Percentiles rank a stretch among this genome's conserved stretches.
Conservation (phyloP, 169 alveolate genomes). For the Babesia caballi region DNA sequence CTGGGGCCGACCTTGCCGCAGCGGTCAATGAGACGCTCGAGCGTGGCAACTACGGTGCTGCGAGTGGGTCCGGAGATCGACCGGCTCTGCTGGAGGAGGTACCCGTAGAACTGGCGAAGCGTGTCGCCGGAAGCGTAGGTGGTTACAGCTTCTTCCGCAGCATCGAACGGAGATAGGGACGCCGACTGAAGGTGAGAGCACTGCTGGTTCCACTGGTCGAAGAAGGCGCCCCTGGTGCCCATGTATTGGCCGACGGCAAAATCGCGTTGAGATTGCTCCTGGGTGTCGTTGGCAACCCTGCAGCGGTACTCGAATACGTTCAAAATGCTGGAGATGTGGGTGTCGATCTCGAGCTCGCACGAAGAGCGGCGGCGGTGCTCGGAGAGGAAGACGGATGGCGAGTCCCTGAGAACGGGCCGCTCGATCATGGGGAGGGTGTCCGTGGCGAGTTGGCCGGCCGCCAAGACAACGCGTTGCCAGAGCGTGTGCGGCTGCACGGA, state of each 20-base stretch:
- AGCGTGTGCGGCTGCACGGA: constrained; percentile 10
- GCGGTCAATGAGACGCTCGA: background rate
- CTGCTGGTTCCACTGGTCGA: constrained; percentile 16
- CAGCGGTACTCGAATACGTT: constrained; percentile 8
- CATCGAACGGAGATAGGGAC: background rate
- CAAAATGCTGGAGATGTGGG: constrained; percentile 19
- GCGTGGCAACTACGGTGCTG: background rate
- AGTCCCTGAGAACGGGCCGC: constrained; percentile 5
- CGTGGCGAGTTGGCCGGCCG: background rate
- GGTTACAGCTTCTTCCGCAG: background rate
- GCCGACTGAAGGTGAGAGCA: constrained; percentile 2
- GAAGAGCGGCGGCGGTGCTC: background rate
- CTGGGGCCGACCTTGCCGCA: background rate
- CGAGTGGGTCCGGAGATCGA: background rate
- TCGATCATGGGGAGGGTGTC: background rate
- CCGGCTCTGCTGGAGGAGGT: background rate
- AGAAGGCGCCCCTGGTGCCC: constrained; percentile 2
- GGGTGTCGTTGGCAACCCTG: background rate
- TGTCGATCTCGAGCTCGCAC: constrained; percentile 23
- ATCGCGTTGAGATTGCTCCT: background rate
- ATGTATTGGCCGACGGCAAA: constrained; percentile 24
- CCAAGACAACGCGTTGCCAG: background rate
- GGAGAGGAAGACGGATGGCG: constrained; percentile 30
- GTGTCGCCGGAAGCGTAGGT: constrained; percentile 12
- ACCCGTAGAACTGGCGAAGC: background rate